phyloP scores from a whole-genome alignment of 176 grass and related monocot genomes.

The Zea mays region DNA sequence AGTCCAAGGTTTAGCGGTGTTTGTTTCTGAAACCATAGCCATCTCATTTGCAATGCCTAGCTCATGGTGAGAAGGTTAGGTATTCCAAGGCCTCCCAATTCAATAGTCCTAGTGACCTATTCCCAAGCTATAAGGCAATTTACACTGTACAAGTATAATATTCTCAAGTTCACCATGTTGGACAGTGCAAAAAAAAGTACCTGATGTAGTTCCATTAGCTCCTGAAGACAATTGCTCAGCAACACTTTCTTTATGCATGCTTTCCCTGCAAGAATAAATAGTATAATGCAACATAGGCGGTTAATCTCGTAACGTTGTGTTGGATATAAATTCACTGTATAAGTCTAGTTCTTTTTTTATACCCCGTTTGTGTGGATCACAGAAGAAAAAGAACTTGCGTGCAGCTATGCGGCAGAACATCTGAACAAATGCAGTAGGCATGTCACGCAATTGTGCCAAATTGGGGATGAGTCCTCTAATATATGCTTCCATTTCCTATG shows the following conservation, averaged over 20 bases:
- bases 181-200: conserved; percentile 38
- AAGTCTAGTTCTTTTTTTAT: not conserved
- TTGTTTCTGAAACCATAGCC: too few relatives aligned
- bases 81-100: too few relatives aligned
- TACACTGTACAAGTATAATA: not conserved
- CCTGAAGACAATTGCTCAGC: conserved; percentile 96
- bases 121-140: too few relatives aligned
- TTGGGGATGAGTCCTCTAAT: conserved; percentile 98
- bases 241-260: conserved; percentile 99
- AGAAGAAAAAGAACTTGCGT: conserved; percentile 99
- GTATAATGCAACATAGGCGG: not conserved
- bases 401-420: conserved; percentile 99
- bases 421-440: conserved; percentile 85
- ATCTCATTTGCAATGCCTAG: too few relatives aligned
- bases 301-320: not conserved
- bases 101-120: too few relatives aligned
- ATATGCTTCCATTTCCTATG: conserved; percentile 99
- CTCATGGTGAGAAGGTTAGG: too few relatives aligned
- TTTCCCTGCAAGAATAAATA: conserved; percentile 62
- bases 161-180: not conserved
- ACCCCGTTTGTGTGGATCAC: conserved; percentile 95
- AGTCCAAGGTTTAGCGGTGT: too few relatives aligned
- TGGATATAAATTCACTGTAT: not conserved
- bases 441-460: conserved; percentile 91
- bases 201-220: conserved; percentile 99